These are phyloP conservation scores for Nectriaceae sp. DNA, from an alignment of 2,329 filamentous ascomycete species.

Conservation along the genomic window DNA sequence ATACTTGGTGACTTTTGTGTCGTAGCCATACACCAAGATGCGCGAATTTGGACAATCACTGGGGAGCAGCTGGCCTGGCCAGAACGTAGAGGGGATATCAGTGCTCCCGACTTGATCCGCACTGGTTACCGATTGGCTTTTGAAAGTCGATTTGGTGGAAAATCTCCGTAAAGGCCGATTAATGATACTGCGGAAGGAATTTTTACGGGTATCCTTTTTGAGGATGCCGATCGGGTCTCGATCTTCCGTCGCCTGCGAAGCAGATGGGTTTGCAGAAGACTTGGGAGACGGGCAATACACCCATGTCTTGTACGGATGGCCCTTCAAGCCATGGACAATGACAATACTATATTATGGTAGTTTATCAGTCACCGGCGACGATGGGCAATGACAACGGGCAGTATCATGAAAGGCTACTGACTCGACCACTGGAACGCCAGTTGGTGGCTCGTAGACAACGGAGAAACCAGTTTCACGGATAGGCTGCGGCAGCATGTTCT, in stretches of 20 bases:
- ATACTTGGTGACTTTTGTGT: constrained; percentile 17
- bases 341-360: too few species aligned
- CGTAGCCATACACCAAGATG: constrained; percentile 14
- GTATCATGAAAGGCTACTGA: background rate
- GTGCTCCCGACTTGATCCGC: too few species aligned
- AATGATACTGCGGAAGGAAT: background rate
- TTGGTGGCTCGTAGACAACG: constrained; percentile 4
- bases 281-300: background rate
- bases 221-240: too few species aligned
- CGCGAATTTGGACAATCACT: constrained; percentile 1
- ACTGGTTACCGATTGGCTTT: background rate
- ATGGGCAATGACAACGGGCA: background rate
- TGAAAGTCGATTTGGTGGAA: background rate
- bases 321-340: constrained; percentile 12
- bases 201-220: too few species aligned
- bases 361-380: too few species aligned
- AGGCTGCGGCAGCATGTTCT: too few species aligned
- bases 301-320: constrained; percentile 18
- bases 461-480: constrained; percentile 6
- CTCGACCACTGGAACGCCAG: constrained; percentile 5
- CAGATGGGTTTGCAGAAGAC: background rate
- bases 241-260: background rate
- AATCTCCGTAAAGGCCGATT: background rate
- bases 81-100: constrained; percentile 5
- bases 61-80: constrained; percentile 12